Evolutionary conservation across 1,139 yeast species (phyloP), one percentile per base, ranked within the genome.

Genomic region (Taphrina deformans): DNA sequence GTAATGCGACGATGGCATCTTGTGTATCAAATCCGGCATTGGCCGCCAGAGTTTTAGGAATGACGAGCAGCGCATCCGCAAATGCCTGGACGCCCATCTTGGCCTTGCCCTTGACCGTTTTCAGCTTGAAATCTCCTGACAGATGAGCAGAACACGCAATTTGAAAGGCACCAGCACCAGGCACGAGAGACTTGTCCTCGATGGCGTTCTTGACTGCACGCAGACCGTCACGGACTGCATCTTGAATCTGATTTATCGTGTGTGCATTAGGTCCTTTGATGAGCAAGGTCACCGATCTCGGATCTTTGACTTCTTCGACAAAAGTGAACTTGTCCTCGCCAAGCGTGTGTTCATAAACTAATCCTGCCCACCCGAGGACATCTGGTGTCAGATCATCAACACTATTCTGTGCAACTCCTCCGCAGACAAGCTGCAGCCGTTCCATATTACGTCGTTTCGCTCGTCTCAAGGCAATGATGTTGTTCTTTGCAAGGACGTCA

Each of bases 391-490:
- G 82, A 75, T 93, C 98, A 73, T 95, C 99, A 51, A 92, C 98
- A 16, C 97, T 88, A 78, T 95, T 95, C 78, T 92, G 98, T 10
- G 99, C 99, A 75, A 88, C 95, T 71, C 99, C 99, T 29, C 98
- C 99, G 71, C 96, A 89, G 58, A 92, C 91, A 68, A 95, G 82
- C 78, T 95, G 99, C 73, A 95, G 82, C 75, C 99, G 86, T 79
- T 95, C 99, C 99, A 95, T 93, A 77, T 95, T 95, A 80, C 99
- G 87, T 81, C 99, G 85, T 81, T 95, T 95, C 55, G 99, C 99
- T 75, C 99, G 86, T 80, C 99, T 87, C 72, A 95, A 82, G 0
- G 99, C 99, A 72, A 93, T 80, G 71, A 95, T 93, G 70, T 89
- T 90, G 77, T 95, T 88, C 76, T 90, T 91, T 64, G 98, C 98